phyloP scores from a whole-genome alignment of 202 grass and related monocot genomes.

The Carex arenaria region DNA sequence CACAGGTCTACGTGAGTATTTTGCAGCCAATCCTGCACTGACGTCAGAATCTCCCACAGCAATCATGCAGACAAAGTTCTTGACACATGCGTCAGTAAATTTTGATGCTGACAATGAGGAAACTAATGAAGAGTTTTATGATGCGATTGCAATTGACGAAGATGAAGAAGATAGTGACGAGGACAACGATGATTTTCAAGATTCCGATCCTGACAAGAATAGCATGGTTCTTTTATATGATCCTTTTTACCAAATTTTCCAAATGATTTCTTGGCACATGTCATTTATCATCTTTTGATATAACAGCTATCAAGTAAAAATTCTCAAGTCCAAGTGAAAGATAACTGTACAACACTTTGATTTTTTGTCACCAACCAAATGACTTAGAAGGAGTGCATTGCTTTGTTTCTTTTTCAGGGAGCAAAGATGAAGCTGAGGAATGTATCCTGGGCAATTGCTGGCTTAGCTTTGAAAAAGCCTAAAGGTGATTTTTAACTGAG shows the following conservation, averaged over 20 bases:
- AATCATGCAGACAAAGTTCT: constrained; percentile 47
- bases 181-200: constrained; percentile 26
- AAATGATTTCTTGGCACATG: background rate
- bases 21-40: constrained; percentile 66
- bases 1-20: constrained; percentile 88
- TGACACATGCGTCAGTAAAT: constrained; percentile 42
- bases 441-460: constrained; percentile 84
- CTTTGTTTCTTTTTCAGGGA: constrained; percentile 34
- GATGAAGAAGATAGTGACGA: constrained; percentile 70
- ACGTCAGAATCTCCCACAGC: constrained; percentile 53
- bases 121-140: constrained; percentile 84
- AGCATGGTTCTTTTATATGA: background rate
- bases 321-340: background rate
- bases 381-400: constrained; percentile 3
- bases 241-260: background rate
- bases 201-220: constrained; percentile 8
- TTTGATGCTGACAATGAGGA: constrained; percentile 62
- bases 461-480: constrained; percentile 59
- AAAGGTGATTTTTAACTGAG: constrained; percentile 53
- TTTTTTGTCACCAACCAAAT: constrained; percentile 1
- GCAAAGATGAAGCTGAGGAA: constrained; percentile 90
- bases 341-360: background rate
- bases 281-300: background rate
- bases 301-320: background rate
- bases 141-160: constrained; percentile 76